Evolutionary conservation across 768 basidiomycete genomes (phyloP).

Genomic region (Tricholoma hemisulphureum): DNA sequence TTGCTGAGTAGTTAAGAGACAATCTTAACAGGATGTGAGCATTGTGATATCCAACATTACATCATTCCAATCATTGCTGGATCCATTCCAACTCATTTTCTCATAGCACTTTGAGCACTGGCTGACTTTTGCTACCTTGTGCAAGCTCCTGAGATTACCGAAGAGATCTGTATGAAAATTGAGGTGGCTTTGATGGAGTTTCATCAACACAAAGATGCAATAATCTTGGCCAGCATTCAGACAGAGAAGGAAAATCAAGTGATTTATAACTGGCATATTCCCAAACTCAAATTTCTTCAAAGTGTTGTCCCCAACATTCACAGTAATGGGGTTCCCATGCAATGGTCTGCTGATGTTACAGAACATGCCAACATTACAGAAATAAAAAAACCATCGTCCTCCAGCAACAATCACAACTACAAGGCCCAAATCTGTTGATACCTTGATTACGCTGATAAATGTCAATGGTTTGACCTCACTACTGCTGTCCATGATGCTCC

Average conservation of each 20-base stretch:
- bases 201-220: slow-evolving; percentile 34
- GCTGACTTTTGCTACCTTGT: slow-evolving; percentile 27
- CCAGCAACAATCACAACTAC: slow-evolving; percentile 32
- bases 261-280: slow-evolving; percentile 38
- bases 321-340: slow-evolving; percentile 27
- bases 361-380: slow-evolving; percentile 32
- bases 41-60: slow-evolving; percentile 33
- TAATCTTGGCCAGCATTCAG: slow-evolving; percentile 28
- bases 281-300: slow-evolving; percentile 41
- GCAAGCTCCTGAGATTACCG: slow-evolving; percentile 29
- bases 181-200: slow-evolving; percentile 24
- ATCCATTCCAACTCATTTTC: slow-evolving; percentile 5
- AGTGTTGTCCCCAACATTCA: slow-evolving; percentile 28
- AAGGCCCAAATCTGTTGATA: background rate
- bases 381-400: slow-evolving; percentile 30
- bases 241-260: slow-evolving; percentile 19
- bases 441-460: background rate
- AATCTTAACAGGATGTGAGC: slow-evolving; percentile 23
- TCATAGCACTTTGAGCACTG: slow-evolving; percentile 9
- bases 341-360: slow-evolving; percentile 36
- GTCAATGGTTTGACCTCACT: slow-evolving; percentile 13
- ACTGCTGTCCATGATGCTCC: background rate
- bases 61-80: slow-evolving; percentile 10
- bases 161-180: slow-evolving; percentile 17
- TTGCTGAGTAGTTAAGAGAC: too few relatives aligned